These are phyloP conservation scores for Capsicum rhomboideum DNA, from an alignment of 257 asterid genomes.

Conservation along the genomic window DNA sequence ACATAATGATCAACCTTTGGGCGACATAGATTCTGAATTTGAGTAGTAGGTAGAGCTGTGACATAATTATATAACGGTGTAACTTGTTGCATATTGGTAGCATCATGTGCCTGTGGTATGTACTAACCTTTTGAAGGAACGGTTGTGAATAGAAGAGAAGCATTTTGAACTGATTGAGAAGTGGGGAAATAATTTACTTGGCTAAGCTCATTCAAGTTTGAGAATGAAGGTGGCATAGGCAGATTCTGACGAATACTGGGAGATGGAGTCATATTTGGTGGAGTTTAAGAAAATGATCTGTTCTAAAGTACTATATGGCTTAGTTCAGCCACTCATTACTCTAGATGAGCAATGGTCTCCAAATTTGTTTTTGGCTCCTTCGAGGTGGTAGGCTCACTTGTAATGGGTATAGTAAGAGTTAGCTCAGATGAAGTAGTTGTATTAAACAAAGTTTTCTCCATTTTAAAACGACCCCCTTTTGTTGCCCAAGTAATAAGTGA, in stretches of 20 bases:
- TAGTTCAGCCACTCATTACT: too few species aligned
- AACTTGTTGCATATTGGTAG: too few species aligned
- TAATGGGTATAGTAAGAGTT: too few species aligned
- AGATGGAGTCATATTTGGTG: not conserved
- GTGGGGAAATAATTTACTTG: not conserved
- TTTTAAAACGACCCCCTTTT: not conserved
- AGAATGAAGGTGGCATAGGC: too few species aligned
- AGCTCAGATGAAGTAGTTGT: too few species aligned
- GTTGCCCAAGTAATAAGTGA: not conserved
- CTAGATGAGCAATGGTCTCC: too few species aligned
- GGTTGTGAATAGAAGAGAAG: not conserved
- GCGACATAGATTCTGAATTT: not conserved
- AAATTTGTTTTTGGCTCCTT: too few species aligned
- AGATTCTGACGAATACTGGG: not conserved
- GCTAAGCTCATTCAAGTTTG: too few species aligned
- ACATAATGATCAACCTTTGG: not conserved
- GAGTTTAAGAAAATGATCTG: not conserved
- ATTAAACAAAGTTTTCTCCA: too few species aligned
- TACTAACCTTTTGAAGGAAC: not conserved
- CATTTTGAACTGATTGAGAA: not conserved
- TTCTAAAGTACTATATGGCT: too few species aligned
- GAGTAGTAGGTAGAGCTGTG: not conserved
- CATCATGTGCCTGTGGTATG: not conserved
- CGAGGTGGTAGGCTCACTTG: not conserved
- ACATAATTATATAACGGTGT: not conserved